Base-by-base conservation (phyloP, 768 basidiomycete species). In the Boletus sp. region DNA sequence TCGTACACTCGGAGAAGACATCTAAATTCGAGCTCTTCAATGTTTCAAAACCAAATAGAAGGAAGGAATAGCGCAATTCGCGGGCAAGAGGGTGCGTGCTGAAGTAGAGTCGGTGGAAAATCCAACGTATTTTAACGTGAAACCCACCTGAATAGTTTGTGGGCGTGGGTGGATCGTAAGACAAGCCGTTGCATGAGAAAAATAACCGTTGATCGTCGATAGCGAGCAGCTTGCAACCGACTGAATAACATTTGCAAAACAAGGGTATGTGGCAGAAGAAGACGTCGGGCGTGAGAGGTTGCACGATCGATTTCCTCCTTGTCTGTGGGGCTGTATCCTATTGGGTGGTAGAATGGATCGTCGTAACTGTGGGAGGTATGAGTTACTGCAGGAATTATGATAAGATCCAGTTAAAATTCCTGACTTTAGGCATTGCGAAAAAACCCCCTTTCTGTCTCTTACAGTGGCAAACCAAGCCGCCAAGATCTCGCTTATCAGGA, bases 41-140 rank as follows among this genome's bases (percentile, higher is more conserved):
- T 3, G 91, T 83, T 69, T 97, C 93, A 64, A 98, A 93, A 0
- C 92, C 96, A 66, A 99, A 96, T 4, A 95, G 74, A 17, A 98
- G 77, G 68, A 99, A 85, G 1, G 92, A 87, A 68, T 96, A 96
- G 15, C 93, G 83, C 1, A 86, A 79, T 74, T 98, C 94, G 39
- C 95, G 84, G 29, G 96, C 88, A 33, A 98, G 78, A 0, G 95
- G 83, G 69, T 98, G 95, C 0, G 91, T 95, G 58, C 96, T 98
- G 62, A 21, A 47, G 47, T 11, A 23, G 35, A 46, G 43, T 60
- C 1, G 50, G 21, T 41, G 9, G 5, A 50, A 21, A 7, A 29
- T 38, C 11, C 11, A n/a, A 45, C 38, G 11, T 8, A 6, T 30
- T 32, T 15, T 17, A 10, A 32, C 30, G 34, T 5, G 21, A 27